Evolutionary conservation across 441 rosid genomes (phyloP), one percentile per base, ranked within the genome.

Genomic region (Erodium moschatum): DNA sequence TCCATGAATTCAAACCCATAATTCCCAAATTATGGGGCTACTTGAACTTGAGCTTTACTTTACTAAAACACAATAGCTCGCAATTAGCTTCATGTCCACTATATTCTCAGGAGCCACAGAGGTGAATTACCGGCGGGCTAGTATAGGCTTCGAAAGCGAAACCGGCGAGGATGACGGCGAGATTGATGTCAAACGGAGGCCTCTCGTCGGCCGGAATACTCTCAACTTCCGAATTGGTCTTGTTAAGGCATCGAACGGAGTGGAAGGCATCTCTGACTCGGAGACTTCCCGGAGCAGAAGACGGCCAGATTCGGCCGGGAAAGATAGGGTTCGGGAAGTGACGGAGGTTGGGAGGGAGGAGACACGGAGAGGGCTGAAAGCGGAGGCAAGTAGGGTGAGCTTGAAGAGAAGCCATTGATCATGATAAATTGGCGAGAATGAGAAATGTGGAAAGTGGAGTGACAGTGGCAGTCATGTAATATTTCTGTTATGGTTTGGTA

Each of bases 111-210:
- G 27, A 24, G 19, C 6, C 18, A 19, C 20, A 19, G 44, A 42
- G 0, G 56, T n/a, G n/a, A 65, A 33, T 78, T 78, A 91, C 97
- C 21, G 93, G 85, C 27, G 95, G 89, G 12, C 71, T 84, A 11
- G 87, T 83, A 70, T 91, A 89, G 1, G 96, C 84, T 79, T 91
- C 98, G 75, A 91, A 93, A 20, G 97, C 91, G 69, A 93, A 93
- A 69, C 98, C 97, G 50, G 97, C 97, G 19, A 93, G 95, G 70
- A 93, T 81, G 44, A 93, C 96, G 10, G 96, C 97, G 50, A 91
- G 90, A 80, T 91, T 93, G 76, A 91, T 86, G 75, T 93, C 93
- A 66, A 93, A 91, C 29, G 91, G 78, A 73, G 90, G 90, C 68
- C 89, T 80, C 40, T 82, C 79, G 52, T 35, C 75, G 60, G 29